A percentile compares a stretch with the other conserved stretches of the same genome.
These are phyloP conservation scores for Kwoniella sp. DNA, from an alignment of 768 basidiomycete species.

Conservation along the genomic window DNA sequence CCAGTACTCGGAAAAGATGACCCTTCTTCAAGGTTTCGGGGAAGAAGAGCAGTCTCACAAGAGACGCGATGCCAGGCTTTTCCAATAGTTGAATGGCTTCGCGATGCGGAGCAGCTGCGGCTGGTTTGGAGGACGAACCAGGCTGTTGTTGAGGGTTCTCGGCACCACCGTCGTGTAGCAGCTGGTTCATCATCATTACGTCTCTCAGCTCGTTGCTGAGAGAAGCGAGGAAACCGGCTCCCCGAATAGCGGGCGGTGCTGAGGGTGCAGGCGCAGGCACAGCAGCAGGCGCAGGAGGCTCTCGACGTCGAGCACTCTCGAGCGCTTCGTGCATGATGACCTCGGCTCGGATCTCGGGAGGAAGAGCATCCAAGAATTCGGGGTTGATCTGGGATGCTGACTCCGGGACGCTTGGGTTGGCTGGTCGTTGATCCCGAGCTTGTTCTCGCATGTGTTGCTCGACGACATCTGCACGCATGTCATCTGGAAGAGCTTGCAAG, in stretches of 20 bases:
- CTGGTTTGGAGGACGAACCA: slow-evolving; percentile 42
- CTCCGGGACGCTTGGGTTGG: slow-evolving; percentile 58
- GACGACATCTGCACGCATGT: slow-evolving; percentile 97
- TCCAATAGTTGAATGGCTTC: slow-evolving; percentile 94
- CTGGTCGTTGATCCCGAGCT: slow-evolving; percentile 65
- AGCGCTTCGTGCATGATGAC: slow-evolving; percentile 92
- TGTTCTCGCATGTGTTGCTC: slow-evolving; percentile 94
- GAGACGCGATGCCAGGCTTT: slow-evolving; percentile 79
- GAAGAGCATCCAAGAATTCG: slow-evolving; percentile 94
- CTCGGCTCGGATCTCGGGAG: slow-evolving; percentile 93
- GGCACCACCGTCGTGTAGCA: slow-evolving; percentile 38
- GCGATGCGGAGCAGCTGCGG: slow-evolving; percentile 59
- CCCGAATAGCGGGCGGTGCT: slow-evolving; percentile 29
- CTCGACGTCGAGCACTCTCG: slow-evolving; percentile 67
- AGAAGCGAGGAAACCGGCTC: slow-evolving; percentile 85
- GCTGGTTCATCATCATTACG: slow-evolving; percentile 79
- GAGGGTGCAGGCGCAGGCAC: slow-evolving; percentile 25
- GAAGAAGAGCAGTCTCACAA: slow-evolving; percentile 92
- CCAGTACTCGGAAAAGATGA: slow-evolving; percentile 78
- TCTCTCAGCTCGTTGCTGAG: slow-evolving; percentile 86
- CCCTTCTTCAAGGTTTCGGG: slow-evolving; percentile 87
- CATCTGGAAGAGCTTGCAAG: slow-evolving; percentile 94
- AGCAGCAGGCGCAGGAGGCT: slow-evolving; percentile 53
- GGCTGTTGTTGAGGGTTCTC: slow-evolving; percentile 58
- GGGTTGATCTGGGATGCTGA: slow-evolving; percentile 80